These are phyloP conservation scores for Calonectria honghensis DNA, from an alignment of 2,329 filamentous ascomycete genomes.

Conservation along the genomic window DNA sequence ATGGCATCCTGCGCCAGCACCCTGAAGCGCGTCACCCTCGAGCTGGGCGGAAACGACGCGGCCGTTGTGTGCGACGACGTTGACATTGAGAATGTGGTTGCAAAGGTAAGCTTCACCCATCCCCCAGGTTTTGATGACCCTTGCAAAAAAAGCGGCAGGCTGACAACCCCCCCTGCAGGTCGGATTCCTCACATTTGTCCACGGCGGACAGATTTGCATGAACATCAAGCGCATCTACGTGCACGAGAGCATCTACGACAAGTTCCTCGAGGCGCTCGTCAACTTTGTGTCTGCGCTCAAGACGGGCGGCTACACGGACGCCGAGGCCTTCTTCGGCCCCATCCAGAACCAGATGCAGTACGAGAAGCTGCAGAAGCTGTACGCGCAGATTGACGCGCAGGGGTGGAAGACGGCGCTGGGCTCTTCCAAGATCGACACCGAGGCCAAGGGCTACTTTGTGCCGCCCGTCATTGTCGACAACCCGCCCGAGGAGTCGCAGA, in stretches of 20 bases:
- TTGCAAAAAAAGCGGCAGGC: background rate
- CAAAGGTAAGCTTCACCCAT: constrained; percentile 32
- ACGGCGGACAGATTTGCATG: constrained; percentile 67
- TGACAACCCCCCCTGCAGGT: constrained; percentile 29
- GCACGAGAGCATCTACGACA: constrained; percentile 75
- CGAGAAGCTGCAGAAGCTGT: constrained; percentile 63
- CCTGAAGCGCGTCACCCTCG: constrained; percentile 76
- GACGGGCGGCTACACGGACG: constrained; percentile 65
- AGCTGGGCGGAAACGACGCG: constrained; percentile 76
- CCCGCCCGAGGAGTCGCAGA: constrained; percentile 72
- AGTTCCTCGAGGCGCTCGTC: constrained; percentile 66
- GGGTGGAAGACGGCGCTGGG: constrained; percentile 64
- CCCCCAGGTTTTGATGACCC: background rate
- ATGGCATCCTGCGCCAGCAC: constrained; percentile 72
- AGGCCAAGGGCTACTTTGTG: constrained; percentile 71
- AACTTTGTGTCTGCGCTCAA: constrained; percentile 59
- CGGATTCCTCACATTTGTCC: constrained; percentile 66
- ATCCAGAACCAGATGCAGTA: constrained; percentile 78
- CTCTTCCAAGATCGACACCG: constrained; percentile 36
- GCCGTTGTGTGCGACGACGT: constrained; percentile 75
- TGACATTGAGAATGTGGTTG: constrained; percentile 63
- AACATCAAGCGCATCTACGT: constrained; percentile 76
- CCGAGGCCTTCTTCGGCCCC: constrained; percentile 69
- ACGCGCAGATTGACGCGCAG: constrained; percentile 67
- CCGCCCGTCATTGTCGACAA: constrained; percentile 77